These are phyloP conservation scores for Cercophora samala DNA, from an alignment of 495 filamentous ascomycete species.

Conservation along the genomic window DNA sequence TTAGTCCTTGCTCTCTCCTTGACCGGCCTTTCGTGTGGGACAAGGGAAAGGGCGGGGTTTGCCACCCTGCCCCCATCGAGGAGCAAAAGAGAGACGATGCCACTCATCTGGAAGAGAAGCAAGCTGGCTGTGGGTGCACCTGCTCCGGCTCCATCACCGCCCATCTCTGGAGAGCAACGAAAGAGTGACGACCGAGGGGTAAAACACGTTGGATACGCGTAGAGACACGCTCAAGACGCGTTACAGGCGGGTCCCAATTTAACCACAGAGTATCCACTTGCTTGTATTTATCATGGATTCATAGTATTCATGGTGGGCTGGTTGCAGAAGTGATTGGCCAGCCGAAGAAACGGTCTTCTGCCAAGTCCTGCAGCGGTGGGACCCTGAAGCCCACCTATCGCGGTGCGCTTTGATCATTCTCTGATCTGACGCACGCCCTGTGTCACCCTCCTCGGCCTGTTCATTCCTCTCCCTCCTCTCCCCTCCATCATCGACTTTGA, in stretches of 20 bases:
- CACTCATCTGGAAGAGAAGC: background rate
- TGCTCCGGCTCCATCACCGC: background rate
- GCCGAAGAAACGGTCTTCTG: background rate
- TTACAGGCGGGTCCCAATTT: constrained; percentile 1
- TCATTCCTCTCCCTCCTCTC: no score
- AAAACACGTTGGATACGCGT: background rate
- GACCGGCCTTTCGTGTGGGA: background rate
- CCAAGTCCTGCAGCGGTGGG: background rate
- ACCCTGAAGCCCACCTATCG: background rate
- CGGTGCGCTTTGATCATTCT: background rate
- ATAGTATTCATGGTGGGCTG: constrained; percentile 3
- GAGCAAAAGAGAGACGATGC: background rate
- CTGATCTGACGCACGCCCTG: background rate
- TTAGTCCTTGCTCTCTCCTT: background rate
- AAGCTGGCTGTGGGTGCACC: background rate
- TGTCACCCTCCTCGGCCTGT: no score
- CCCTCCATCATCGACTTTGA: no score
- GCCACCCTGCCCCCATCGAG: background rate
- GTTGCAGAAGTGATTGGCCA: background rate
- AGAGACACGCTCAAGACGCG: background rate
- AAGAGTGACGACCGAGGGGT: background rate
- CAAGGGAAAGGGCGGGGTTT: background rate
- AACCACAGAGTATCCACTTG: background rate
- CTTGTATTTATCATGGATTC: no score
- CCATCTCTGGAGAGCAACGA: background rate